These are phyloP conservation scores for Penicillium brasilianum DNA, from an alignment of 2,329 filamentous ascomycete genomes.

Conservation along the genomic window DNA sequence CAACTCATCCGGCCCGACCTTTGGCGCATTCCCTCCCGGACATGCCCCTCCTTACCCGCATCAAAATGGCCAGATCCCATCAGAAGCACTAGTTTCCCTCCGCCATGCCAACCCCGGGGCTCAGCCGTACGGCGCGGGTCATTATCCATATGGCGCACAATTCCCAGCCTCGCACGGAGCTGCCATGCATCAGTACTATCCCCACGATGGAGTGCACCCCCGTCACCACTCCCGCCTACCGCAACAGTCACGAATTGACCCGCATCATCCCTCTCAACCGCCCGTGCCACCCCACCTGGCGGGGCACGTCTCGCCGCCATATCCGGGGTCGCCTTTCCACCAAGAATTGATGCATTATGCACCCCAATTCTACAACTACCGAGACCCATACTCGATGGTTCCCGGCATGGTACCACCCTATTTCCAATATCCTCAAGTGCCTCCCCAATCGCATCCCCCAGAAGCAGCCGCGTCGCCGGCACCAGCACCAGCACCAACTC, in stretches of 20 bases:
- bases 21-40: constrained; percentile 40
- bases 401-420: constrained; percentile 44
- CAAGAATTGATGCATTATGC: constrained; percentile 49
- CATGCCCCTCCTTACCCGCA: constrained; percentile 37
- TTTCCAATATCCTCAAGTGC: constrained; percentile 44
- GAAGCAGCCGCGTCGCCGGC: constrained; percentile 26
- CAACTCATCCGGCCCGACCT: constrained; percentile 48
- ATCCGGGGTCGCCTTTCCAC: constrained; percentile 38
- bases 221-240: constrained; percentile 33
- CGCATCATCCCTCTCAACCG: constrained; percentile 39
- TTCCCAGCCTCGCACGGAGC: constrained; percentile 34
- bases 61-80: constrained; percentile 33
- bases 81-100: constrained; percentile 43
- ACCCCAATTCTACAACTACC: constrained; percentile 42
- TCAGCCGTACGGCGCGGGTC: constrained; percentile 33
- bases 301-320: constrained; percentile 31
- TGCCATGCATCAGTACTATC: constrained; percentile 35
- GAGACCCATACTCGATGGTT: constrained; percentile 41
- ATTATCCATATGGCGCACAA: constrained; percentile 39
- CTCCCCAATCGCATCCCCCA: constrained; percentile 39
- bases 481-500: constrained; percentile 20
- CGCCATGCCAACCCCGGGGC: constrained; percentile 34
- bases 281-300: constrained; percentile 37
- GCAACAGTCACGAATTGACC: constrained; percentile 35
- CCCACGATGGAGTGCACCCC: constrained; percentile 36